A percentile compares a stretch with the other conserved stretches of the same genome.
These are phyloP conservation scores for Phyllosticta citribraziliensis DNA, from an alignment of 2,329 filamentous ascomycete species.

Conservation along the genomic window DNA sequence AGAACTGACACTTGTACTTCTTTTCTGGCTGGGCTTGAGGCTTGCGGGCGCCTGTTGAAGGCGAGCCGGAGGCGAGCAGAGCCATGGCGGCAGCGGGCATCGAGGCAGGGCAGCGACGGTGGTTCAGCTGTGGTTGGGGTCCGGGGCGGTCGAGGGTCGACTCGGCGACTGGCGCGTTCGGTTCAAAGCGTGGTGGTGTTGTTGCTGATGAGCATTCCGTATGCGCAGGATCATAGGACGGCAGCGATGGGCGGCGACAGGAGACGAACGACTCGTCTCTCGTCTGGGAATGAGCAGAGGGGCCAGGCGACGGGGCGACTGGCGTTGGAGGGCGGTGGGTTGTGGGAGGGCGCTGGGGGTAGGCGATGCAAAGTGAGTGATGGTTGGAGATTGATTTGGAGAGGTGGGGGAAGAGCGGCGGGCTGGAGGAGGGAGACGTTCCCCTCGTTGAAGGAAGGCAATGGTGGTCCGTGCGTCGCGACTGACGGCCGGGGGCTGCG, in stretches of 20 bases:
- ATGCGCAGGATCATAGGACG: slow-evolving; percentile 10
- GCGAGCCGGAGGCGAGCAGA: slow-evolving; percentile 54
- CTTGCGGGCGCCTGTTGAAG: slow-evolving; percentile 62
- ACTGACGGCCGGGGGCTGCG: too few species aligned
- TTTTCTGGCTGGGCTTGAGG: slow-evolving; percentile 69
- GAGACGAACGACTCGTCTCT: slow-evolving; percentile 10
- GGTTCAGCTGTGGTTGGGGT: slow-evolving; percentile 7
- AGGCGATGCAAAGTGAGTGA: background rate
- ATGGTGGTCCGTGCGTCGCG: background rate
- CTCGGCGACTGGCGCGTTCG: slow-evolving; percentile 9
- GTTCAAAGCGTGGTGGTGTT: slow-evolving; percentile 11
- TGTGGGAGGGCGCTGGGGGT: background rate
- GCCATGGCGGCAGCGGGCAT: slow-evolving; percentile 57
- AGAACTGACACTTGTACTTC: slow-evolving; percentile 99
- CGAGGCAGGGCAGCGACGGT: slow-evolving; percentile 5
- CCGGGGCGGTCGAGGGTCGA: slow-evolving; percentile 7
- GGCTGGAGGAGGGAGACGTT: too few species aligned
- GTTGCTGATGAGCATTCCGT: slow-evolving; percentile 11
- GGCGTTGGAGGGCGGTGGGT: background rate
- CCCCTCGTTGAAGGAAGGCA: too few species aligned
- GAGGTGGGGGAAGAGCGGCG: background rate
- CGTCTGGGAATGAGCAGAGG: background rate
- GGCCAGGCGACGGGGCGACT: slow-evolving; percentile 3
- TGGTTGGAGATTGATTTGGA: slow-evolving; percentile 1
- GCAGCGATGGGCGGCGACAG: slow-evolving; percentile 7